Conservation (phyloP, 1,284 basidiomycete genomes). For the Austroboletus novae-zelandiae region DNA sequence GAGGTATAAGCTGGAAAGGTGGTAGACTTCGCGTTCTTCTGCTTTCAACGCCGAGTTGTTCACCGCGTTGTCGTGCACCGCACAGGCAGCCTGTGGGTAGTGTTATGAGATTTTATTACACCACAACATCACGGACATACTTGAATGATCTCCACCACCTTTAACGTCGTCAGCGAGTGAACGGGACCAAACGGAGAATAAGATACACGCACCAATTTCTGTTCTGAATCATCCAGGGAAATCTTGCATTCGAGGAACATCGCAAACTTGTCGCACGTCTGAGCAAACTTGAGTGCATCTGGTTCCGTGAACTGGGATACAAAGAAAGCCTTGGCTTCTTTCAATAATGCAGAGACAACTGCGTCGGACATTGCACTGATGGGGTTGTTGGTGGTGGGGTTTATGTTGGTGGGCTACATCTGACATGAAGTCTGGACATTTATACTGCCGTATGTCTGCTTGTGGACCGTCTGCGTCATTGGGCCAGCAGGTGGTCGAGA, state of each 20-base stretch:
- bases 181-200: neutral
- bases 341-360: neutral
- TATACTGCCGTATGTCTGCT: constrained; percentile 9
- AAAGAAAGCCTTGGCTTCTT: constrained; percentile 13
- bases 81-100: constrained; percentile 18
- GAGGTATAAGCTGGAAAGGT: constrained; percentile 10
- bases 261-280: constrained; percentile 11
- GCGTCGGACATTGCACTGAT: constrained; percentile 10
- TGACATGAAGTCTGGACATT: neutral
- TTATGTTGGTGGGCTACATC: neutral
- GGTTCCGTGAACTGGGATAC: constrained; percentile 14
- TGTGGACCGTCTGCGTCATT: constrained; percentile 6
- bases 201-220: constrained; percentile 8
- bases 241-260: constrained; percentile 10
- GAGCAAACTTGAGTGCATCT: constrained; percentile 5
- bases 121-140: constrained; percentile 6
- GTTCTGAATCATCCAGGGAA: constrained; percentile 7
- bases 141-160: constrained; percentile 22
- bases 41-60: constrained; percentile 13
- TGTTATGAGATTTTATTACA: neutral
- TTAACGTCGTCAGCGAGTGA: constrained; percentile 6
- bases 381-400: neutral
- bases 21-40: constrained; percentile 8
- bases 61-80: constrained; percentile 24
- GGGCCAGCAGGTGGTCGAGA: neutral